phyloP scores from a whole-genome alignment of 2,329 filamentous ascomycete genomes.

The Aureobasidium sp. region DNA sequence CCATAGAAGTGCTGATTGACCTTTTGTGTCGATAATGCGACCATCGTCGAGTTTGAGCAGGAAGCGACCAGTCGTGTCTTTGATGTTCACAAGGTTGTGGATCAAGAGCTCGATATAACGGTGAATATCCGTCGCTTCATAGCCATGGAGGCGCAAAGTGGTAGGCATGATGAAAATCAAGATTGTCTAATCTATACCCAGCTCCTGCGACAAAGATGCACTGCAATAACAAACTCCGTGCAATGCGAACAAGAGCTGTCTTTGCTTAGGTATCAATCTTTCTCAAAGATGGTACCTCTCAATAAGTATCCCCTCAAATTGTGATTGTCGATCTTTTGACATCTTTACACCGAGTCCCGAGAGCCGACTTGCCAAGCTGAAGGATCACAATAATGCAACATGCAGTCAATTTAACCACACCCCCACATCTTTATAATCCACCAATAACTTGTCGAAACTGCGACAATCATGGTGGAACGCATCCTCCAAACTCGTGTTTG shows the following conservation, averaged over 20 bases:
- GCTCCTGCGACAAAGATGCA: neutral
- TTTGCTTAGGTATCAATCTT: neutral
- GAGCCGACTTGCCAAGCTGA: constrained; percentile 11
- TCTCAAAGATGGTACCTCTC: neutral
- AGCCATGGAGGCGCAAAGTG: constrained; percentile 31
- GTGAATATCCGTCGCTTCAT: constrained; percentile 41
- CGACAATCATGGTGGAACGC: neutral
- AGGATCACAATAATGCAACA: neutral
- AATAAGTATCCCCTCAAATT: constrained; percentile 1
- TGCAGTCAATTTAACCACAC: constrained; percentile 6
- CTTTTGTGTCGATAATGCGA: constrained; percentile 74
- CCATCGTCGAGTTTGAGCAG: constrained; percentile 64
- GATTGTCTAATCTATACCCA: neutral
- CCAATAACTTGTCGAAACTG: neutral
- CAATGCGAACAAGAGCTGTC: neutral
- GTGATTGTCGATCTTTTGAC: neutral
- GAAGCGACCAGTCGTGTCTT: constrained; percentile 67
- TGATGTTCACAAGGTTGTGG: constrained; percentile 68
- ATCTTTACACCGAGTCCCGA: constrained; percentile 9
- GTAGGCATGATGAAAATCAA: constrained; percentile 29
- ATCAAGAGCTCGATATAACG: constrained; percentile 60
- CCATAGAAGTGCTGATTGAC: neutral
- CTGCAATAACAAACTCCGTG: neutral
- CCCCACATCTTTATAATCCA: neutral
- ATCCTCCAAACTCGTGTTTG: neutral